Conservation (phyloP, 2,329 filamentous ascomycete species). For the Pyricularia sp. region DNA sequence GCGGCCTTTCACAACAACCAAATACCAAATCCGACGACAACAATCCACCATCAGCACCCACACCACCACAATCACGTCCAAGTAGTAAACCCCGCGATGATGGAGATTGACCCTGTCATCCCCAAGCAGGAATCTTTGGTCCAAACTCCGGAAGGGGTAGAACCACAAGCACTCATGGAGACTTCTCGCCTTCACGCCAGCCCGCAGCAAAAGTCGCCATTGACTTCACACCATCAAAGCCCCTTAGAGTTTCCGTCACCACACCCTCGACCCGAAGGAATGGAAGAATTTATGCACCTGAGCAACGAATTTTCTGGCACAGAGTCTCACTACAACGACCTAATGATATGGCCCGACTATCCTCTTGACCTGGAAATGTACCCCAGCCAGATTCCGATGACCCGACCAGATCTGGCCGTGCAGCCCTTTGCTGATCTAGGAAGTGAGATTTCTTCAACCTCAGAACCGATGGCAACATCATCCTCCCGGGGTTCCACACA, state of each 20-base stretch:
- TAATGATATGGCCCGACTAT: conserved; percentile 34
- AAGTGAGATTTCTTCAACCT: conserved; percentile 30
- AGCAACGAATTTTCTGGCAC: conserved; percentile 23
- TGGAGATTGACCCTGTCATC: conserved; percentile 23
- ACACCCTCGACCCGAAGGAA: conserved; percentile 22
- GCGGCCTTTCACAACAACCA: conserved; percentile 21
- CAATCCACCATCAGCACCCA: conserved; percentile 10
- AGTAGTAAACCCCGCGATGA: conserved; percentile 23
- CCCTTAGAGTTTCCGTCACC: conserved; percentile 26
- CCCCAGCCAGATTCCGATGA: conserved; percentile 20
- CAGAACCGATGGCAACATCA: conserved; percentile 29
- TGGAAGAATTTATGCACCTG: conserved; percentile 34
- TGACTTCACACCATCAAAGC: conserved; percentile 22
- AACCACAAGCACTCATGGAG: conserved; percentile 17
- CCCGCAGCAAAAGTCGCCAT: conserved; percentile 21
- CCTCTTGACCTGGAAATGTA: conserved; percentile 34
- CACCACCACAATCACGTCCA: conserved; percentile 7
- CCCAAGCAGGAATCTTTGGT: conserved; percentile 14
- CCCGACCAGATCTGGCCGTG: conserved; percentile 23
- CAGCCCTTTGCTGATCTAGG: conserved; percentile 25
- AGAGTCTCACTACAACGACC: conserved; percentile 31
- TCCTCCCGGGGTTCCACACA: conserved; percentile 34
- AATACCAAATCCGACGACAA: conserved; percentile 11
- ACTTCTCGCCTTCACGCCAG: conserved; percentile 18
- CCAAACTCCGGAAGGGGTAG: conserved; percentile 12